A percentile compares a stretch with the other conserved stretches of the same genome.
Evolutionary conservation across 2,329 filamentous ascomycete genomes (phyloP).

Genomic region (Colletotrichum simmondsii): DNA sequence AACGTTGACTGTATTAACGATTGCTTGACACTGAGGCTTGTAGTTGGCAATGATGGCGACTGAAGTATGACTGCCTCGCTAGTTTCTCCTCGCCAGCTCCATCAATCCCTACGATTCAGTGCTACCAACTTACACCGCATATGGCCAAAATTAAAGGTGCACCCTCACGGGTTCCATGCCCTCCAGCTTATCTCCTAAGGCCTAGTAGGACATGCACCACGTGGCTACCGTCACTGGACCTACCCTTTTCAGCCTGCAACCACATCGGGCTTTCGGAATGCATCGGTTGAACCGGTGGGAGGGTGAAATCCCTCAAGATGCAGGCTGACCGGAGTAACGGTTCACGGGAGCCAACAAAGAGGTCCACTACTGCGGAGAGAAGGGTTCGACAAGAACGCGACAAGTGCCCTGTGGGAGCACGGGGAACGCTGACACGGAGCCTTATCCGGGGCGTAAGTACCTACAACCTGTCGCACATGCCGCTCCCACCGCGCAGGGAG

Average conservation of each 20-base stretch:
- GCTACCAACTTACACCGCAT: background rate
- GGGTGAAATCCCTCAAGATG: background rate
- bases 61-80: no score
- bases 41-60: no score
- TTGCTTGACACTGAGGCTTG: no score
- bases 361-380: background rate
- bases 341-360: slow-evolving; percentile 4
- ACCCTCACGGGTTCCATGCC: background rate
- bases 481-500: background rate
- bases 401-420: background rate
- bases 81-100: background rate
- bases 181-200: background rate
- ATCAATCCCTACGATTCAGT: background rate
- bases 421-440: slow-evolving; percentile 2
- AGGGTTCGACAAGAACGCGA: background rate
- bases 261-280: slow-evolving; percentile 16
- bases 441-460: slow-evolving; percentile 14
- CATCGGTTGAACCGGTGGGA: slow-evolving; percentile 3
- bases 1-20: no score
- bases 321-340: background rate
- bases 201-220: slow-evolving; percentile 19
- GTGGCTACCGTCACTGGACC: slow-evolving; percentile 20
- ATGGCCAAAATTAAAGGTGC: background rate
- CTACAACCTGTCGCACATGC: background rate
- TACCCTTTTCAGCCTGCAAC: background rate